Base-by-base conservation (phyloP, 306 rosid genomes). In the Carpinus viminea region DNA sequence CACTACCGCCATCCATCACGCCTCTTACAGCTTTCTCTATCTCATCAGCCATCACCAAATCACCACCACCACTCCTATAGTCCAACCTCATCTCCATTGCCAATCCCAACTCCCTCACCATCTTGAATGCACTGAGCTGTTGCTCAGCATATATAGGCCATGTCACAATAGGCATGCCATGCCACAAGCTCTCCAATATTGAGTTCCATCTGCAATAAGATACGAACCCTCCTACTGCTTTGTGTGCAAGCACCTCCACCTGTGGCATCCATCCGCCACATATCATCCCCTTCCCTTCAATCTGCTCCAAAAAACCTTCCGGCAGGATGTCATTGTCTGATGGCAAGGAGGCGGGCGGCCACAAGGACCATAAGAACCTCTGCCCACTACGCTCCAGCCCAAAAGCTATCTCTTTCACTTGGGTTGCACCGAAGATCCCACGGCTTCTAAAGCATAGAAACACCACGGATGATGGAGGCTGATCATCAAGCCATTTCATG, bases 111-210 rank as follows among this genome's bases (percentile, higher is more conserved):
- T 88, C 91, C 79, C 28, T 88, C 77, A 83, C 91, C 93, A 89
- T 76, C 59, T 55, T 69, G 76, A 76, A 87, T 47, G 93, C 96
- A 65, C 86, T 91, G n/a, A 91, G 68, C 59, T 89, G 88, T 4
- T 91, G 92, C 76, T 89, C 97, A n/a, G 85, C 93, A 80, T 86
- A 88, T n/a, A 89, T 71, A 15, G 93, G 96, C 96, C 90, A 91
- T 20, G 96, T 88, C 70, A 85, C 77, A 76, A 88, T 82, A 3
- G 93, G 96, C 2, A 91, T 92, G 3, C 92, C 92, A 76, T 79
- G 76, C 93, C 93, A 91, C 85, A 91, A 68, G 76, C 93, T 89
- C 79, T 89, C 96, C 75, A 89, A 56, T 48, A 89, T 57, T 11
- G 93, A 91, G 71, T 89, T 91, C 96, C 96, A 91, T 12, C 92